A percentile compares a stretch with the other conserved stretches of the same genome.
phyloP scores from a whole-genome alignment of 2,329 filamentous ascomycete species.

The Pseudocercospora crystallina region DNA sequence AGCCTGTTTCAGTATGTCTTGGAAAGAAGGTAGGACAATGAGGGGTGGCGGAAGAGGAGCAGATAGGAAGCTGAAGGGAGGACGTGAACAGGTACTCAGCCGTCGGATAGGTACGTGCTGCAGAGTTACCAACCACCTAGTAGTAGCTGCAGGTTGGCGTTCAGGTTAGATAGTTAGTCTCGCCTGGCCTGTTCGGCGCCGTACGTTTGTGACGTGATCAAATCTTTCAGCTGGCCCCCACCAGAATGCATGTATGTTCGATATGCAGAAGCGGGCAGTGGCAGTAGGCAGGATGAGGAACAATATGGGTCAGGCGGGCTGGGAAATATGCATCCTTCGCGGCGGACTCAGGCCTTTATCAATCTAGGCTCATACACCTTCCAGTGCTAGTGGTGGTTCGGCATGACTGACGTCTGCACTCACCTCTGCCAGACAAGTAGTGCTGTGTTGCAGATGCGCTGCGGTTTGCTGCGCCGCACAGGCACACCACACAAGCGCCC shows the following conservation, averaged over 20 bases:
- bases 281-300: background rate
- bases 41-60: background rate
- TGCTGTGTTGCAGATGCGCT: too few species aligned
- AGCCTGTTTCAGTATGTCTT: too few species aligned
- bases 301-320: background rate
- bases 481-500: too few species aligned
- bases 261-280: background rate
- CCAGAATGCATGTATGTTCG: too few species aligned
- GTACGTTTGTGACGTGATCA: background rate
- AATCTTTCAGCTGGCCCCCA: constrained; percentile 1
- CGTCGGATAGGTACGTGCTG: too few species aligned
- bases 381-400: constrained; percentile 2
- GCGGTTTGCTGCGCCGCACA: too few species aligned
- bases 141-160: constrained; percentile 5
- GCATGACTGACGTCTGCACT: too few species aligned
- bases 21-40: background rate
- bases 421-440: too few species aligned
- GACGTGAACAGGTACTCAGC: too few species aligned
- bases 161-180: background rate
- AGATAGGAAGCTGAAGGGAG: too few species aligned
- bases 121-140: constrained; percentile 4
- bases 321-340: background rate
- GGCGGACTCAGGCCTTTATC: background rate
- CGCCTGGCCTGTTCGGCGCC: background rate
- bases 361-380: background rate